phyloP scores from a whole-genome alignment of 1,139 yeast genomes.

The Geotrichum macrosporum region DNA sequence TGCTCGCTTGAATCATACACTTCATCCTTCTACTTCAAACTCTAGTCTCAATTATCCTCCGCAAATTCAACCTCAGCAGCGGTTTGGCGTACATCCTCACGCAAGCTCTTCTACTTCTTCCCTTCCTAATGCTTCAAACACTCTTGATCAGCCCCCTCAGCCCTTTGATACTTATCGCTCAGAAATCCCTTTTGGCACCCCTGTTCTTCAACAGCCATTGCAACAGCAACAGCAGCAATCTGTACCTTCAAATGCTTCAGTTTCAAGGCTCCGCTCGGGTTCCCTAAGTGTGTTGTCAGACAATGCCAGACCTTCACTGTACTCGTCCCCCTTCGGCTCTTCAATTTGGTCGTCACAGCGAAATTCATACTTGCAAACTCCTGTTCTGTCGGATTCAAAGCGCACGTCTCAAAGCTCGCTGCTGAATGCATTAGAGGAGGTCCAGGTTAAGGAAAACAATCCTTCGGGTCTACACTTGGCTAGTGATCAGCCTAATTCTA shows the following conservation, averaged over 20 bases:
- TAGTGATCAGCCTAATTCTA: constrained; percentile 11
- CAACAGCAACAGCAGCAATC: constrained; percentile 9
- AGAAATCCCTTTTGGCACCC: constrained; percentile 22
- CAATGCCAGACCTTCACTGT: constrained; percentile 28
- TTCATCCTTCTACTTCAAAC: constrained; percentile 17
- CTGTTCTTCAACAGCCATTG: constrained; percentile 12
- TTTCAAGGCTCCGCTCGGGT: constrained; percentile 35
- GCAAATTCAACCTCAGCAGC: constrained; percentile 18
- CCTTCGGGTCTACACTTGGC: constrained; percentile 14
- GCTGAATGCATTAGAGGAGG: constrained; percentile 20
- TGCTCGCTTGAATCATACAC: constrained; percentile 15
- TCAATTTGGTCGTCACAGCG: constrained; percentile 34
- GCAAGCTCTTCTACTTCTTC: constrained; percentile 23
- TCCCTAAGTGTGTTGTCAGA: constrained; percentile 32
- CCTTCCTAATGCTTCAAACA: constrained; percentile 18
- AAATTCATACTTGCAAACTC: constrained; percentile 18
- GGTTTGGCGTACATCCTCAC: constrained; percentile 17
- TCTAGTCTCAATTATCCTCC: constrained; percentile 15
- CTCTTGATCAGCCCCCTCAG: background rate
- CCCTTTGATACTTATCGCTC: constrained; percentile 17
- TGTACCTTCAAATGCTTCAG: constrained; percentile 14
- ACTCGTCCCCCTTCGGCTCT: constrained; percentile 35
- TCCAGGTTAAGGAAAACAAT: constrained; percentile 20
- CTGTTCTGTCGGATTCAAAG: constrained; percentile 19
- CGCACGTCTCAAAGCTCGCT: constrained; percentile 23